Base-by-base conservation (phyloP, 441 rosid species). In the Euphorbia celastroides region DNA sequence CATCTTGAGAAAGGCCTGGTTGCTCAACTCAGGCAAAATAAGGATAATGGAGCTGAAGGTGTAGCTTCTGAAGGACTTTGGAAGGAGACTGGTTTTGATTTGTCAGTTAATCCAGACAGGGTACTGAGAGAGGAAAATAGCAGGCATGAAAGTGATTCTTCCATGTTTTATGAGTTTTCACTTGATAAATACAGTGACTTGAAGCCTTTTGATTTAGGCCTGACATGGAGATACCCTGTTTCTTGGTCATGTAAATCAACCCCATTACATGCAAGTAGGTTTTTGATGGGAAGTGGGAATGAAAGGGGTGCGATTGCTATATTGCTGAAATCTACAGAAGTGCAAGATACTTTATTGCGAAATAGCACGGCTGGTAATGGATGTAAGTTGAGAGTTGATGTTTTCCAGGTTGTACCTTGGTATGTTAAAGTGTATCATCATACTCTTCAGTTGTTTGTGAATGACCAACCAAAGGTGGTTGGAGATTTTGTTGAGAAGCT, bases 351-450 rank as follows among this genome's bases (percentile, higher is more conserved):
- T 50, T 77, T 78, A 30, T 25, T 32, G 26, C 68, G 64, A 48
- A 71, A 69, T 55, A 60, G 74, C 69, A 17, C 57, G 64, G 25
- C 41, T 25, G 50, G 61, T 57, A 78, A 79, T 54, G 74, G 57
- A 26, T 82, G 92, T 74, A 72, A 77, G 60, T 46, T 94, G 69
- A 84, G 68, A 74, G 94, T 79, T 62, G 78, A 84, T 77, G 57
- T 94, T 38, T 88, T 94, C 76, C 98, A 94, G 84, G 88, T 92
- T 73, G 94, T 92, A 65, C 99, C 98, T 23, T 94, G 99, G 99
- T 88, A 94, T 79, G 70, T 92, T 46, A 94, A 88, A 79, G 93
- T 94, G 38, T 94, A 92, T 71, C 86, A 73, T 71, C 98, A 92
- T 73, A 83, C 93, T 31, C 79, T 92, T 36, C 82, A 75, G 75